Base-by-base conservation (phyloP, 768 basidiomycete species). In the Suillus lakei region DNA sequence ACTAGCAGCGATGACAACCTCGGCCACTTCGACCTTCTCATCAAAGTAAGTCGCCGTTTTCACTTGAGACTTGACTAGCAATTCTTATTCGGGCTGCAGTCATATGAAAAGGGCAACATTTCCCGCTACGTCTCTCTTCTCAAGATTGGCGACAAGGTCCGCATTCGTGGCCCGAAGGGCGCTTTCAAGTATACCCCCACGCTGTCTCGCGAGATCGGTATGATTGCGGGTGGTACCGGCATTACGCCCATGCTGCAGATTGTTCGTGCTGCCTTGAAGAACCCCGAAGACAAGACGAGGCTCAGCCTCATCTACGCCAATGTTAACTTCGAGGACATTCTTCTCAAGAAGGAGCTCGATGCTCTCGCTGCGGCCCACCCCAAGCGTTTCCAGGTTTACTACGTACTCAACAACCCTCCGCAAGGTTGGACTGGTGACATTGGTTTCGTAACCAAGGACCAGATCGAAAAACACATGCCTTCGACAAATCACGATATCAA, bases 221-320 rank as follows among this genome's bases (percentile, higher is more conserved):
- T 99, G 96, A 98, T 99, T 72, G 96, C 96, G 18, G 98, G 98
- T 56, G 98, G 98, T 43, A 99, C 98, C 3, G 98, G 98, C 63
- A 97, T 99, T 77, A 97, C 98, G 0, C 98, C 98, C 73, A 98
- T 99, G 97, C 90, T 98, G 72, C 97, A 99, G 76, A 93, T 99
- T 83, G 91, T 98, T 79, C 91, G 92, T 67, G 93, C 96, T n/a
- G 88, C 90, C 15, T 86, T 98, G 75, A 91, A 92, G 78, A 95
- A 96, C 78, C 89, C 93, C n/a, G 75, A 80, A 51, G 98, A 99
- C 84, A 82, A 74, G 67, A 98, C 97, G 46, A 87, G 84, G 70
- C 78, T 99, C 73, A 86, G 85, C 69, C 87, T 99, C 73, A 93
- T 99, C 75, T 99, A 99, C 79, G 98, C 98, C 70, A 99, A 99